Conservation (phyloP, 371 early-diverging fungal genomes). For the Quaeritorhiza haematococci region DNA sequence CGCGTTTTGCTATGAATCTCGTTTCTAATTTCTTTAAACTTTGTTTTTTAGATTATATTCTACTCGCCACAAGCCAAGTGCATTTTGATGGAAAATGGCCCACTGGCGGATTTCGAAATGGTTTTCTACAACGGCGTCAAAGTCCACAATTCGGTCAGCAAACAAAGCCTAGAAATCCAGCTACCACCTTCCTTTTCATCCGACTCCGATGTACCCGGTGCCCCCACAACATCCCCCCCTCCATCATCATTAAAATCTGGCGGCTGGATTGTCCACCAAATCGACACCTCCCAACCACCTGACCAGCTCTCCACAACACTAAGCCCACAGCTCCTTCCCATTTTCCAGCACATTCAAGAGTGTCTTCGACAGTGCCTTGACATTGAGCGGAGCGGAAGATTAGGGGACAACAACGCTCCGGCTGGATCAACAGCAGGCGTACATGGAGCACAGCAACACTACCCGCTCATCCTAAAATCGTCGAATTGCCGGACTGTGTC, state of each 20-base stretch:
- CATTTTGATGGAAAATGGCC: conserved; percentile 54
- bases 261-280: no score
- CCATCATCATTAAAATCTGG: no score
- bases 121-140: conserved; percentile 48
- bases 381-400: no score
- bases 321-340: conserved; percentile 14
- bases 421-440: not conserved
- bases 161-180: not conserved
- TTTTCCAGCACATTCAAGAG: conserved; percentile 40
- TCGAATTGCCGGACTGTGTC: conserved; percentile 14
- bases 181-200: not conserved
- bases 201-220: no score
- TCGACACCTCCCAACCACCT: conserved; percentile 5
- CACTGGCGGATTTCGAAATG: conserved; percentile 48
- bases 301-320: conserved; percentile 9
- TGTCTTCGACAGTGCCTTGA: conserved; percentile 44
- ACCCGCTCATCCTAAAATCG: conserved; percentile 34
- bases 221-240: no score
- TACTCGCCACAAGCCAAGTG: conserved; percentile 61
- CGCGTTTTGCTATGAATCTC: conserved; percentile 1
- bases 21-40: not conserved
- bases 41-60: conserved; percentile 35
- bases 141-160: conserved; percentile 6
- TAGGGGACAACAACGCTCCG: no score
- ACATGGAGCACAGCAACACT: not conserved